Evolutionary conservation across 1,139 yeast genomes (phyloP).

Genomic region (Oligophagozyma castellii): DNA sequence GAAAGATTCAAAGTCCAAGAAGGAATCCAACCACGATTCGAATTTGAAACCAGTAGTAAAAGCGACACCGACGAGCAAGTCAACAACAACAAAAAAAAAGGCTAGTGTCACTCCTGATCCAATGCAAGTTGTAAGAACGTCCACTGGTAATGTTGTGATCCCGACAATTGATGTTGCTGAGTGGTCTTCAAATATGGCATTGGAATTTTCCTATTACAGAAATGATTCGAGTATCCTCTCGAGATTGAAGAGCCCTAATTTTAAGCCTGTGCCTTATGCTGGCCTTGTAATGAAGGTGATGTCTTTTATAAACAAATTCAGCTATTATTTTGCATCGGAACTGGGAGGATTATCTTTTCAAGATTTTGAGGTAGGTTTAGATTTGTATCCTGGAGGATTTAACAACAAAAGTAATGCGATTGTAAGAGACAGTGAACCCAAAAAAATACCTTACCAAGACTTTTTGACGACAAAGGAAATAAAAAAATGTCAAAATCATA

Average conservation of each 20-base stretch:
- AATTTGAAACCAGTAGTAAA: not conserved
- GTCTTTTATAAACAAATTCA: constrained; percentile 33
- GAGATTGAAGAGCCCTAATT: constrained; percentile 18
- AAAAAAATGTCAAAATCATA: constrained; percentile 18
- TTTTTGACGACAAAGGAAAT: constrained; percentile 17
- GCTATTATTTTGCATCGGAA: constrained; percentile 20
- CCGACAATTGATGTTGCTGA: constrained; percentile 2
- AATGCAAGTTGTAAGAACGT: too few species aligned
- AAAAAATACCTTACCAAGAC: constrained; percentile 11
- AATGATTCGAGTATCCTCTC: constrained; percentile 20
- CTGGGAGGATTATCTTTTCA: constrained; percentile 31
- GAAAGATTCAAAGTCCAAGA: not conserved
- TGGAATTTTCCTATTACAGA: constrained; percentile 16
- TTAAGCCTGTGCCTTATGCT: constrained; percentile 32
- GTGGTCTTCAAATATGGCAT: constrained; percentile 20
- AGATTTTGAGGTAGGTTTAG: constrained; percentile 37
- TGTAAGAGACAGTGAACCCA: constrained; percentile 4
- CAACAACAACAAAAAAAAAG: not conserved
- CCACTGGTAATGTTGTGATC: constrained; percentile 1
- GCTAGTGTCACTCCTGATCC: too few species aligned
- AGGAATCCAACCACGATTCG: not conserved
- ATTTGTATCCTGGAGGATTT: constrained; percentile 23
- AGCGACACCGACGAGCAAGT: not conserved
- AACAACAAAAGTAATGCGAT: constrained; percentile 7
- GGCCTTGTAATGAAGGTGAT: constrained; percentile 33